Base-by-base conservation (phyloP, 176 grass and related monocot genomes). In the Oryza punctata region DNA sequence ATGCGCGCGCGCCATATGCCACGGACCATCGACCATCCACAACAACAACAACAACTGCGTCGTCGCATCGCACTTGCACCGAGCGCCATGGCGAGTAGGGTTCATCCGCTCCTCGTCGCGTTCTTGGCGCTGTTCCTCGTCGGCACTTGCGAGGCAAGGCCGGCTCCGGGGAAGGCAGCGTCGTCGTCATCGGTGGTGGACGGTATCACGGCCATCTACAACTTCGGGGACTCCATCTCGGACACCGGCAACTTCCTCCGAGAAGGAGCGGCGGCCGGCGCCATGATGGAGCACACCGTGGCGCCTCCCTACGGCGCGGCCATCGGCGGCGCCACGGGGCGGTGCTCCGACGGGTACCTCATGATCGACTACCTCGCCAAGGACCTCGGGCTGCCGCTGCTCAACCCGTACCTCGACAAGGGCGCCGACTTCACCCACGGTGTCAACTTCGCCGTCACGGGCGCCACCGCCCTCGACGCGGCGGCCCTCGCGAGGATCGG, bases 391-490 rank as follows among this genome's bases (percentile, higher is more conserved):
- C 67, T 40, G 35, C 35, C 35, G 11, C 8, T 46, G 70, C 38
- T 57, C 52, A 57, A n/a, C 19, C 52, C 52, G 52, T 57, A 57
- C 52, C 6, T 57, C 19, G 52, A 57, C 19, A n/a, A 57, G 19
- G 52, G 19, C 11, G 71, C 63, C 79, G 72, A 82, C 87, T 90
- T 89, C 75, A 35, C 54, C 10, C 63, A 69, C 65, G 84, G 91
- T 4, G 84, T 71, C 63, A 93, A 90, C 78, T 93, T 93, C 81
- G 87, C 84, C 6, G 87, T 93, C 18, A 84, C 75, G 1, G 79
- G 76, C 1, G 80, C 91, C 69, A 90, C 84, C 67, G 78, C 85
- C 3, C 85, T 90, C 49, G 87, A 90, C 81, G 76, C 84, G 46
- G 60, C 80, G 49, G 40, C 69, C 46, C 85, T 93, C 26, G 63